Evolutionary conservation across 805 yeast species (phyloP).

Genomic region (Ogataea paraovalis): DNA sequence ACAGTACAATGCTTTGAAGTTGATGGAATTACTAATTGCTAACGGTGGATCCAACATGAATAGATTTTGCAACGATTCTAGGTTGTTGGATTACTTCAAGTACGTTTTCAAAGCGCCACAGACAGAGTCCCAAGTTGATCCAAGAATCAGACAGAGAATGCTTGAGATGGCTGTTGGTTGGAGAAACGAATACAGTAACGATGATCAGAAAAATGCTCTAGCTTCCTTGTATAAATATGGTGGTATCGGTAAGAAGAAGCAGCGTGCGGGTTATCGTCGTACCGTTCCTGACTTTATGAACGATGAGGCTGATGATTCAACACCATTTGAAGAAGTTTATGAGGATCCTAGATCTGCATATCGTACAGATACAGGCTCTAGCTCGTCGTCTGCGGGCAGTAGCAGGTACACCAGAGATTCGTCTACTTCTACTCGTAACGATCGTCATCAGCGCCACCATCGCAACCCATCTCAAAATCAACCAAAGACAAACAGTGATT

Average conservation of each 20-base stretch:
- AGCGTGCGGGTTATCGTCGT: constrained; percentile 4
- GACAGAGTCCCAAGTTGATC: constrained; percentile 29
- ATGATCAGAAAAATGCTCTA: constrained; percentile 46
- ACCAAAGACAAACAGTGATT: constrained; percentile 30
- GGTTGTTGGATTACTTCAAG: constrained; percentile 59
- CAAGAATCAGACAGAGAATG: constrained; percentile 44
- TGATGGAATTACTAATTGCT: constrained; percentile 57
- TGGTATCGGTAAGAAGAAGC: constrained; percentile 30
- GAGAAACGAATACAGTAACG: constrained; percentile 53
- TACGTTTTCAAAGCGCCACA: constrained; percentile 38
- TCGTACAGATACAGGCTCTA: constrained; percentile 8
- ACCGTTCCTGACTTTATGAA: constrained; percentile 43
- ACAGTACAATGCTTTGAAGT: constrained; percentile 59
- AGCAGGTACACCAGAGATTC: background rate
- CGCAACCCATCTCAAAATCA: too few species aligned
- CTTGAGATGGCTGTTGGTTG: constrained; percentile 58
- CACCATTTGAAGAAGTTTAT: constrained; percentile 32
- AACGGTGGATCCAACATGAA: constrained; percentile 44
- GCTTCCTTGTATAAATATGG: constrained; percentile 42
- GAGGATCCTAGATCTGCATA: constrained; percentile 10
- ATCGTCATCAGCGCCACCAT: background rate
- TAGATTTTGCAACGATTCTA: constrained; percentile 61
- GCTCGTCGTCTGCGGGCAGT: constrained; percentile 3
- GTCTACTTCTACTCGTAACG: background rate
- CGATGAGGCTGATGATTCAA: constrained; percentile 45